Evolutionary conservation across 306 rosid species (phyloP).

Genomic region (Abrus precatorius): DNA sequence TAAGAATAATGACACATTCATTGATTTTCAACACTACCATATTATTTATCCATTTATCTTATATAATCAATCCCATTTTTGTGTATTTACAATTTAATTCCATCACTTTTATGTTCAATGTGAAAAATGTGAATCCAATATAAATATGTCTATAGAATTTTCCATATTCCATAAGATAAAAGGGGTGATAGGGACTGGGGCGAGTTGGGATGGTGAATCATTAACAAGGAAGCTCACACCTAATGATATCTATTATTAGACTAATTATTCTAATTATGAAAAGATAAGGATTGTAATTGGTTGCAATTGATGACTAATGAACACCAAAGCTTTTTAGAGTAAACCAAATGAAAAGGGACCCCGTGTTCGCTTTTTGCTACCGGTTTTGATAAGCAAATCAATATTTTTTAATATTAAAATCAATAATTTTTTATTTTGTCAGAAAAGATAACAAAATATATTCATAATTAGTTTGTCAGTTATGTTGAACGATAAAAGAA

Average conservation of each 20-base stretch:
- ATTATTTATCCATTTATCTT: background rate
- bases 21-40: no score
- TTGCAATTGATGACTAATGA: slow-evolving; percentile 25
- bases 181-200: slow-evolving; percentile 34
- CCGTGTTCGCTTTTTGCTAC: background rate
- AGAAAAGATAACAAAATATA: no score
- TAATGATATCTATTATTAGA: background rate
- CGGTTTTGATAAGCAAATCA: background rate
- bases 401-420: no score
- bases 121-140: background rate
- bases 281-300: slow-evolving; percentile 24
- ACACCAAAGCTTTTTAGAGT: background rate
- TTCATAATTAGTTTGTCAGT: background rate
- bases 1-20: no score
- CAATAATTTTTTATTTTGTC: background rate
- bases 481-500: background rate
- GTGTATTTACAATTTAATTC: background rate
- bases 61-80: background rate
- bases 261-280: slow-evolving; percentile 5
- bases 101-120: background rate
- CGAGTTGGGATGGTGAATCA: slow-evolving; percentile 36
- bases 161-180: background rate
- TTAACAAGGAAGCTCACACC: slow-evolving; percentile 22
- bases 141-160: background rate
- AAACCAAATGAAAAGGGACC: background rate